These are phyloP conservation scores for Saccharomycopsis schoenii DNA, from an alignment of 805 yeast species.

Conservation along the genomic window DNA sequence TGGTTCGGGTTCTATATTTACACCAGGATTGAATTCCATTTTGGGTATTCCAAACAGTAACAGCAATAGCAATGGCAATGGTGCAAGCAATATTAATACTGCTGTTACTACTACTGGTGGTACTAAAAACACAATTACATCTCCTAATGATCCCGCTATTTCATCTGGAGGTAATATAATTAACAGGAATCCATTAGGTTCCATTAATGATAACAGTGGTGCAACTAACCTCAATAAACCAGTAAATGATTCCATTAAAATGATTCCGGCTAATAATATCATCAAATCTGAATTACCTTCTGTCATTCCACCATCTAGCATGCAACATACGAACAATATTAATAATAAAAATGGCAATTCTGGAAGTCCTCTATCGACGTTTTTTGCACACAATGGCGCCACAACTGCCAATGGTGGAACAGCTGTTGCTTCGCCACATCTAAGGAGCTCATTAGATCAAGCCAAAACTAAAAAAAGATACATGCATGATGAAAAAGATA, in stretches of 20 bases:
- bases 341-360: not conserved
- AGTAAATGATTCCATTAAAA: not conserved
- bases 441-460: not conserved
- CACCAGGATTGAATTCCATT: constrained; percentile 34
- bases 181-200: not conserved
- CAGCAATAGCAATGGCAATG: constrained; percentile 8
- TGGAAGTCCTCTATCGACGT: not conserved
- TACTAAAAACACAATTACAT: too few relatives aligned
- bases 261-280: not conserved
- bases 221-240: not conserved
- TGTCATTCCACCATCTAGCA: not conserved
- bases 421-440: not conserved
- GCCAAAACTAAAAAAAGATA: not conserved
- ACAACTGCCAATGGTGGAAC: not conserved
- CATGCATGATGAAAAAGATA: not conserved
- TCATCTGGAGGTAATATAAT: not conserved
- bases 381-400: not conserved
- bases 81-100: too few relatives aligned
- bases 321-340: not conserved
- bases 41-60: constrained; percentile 18
- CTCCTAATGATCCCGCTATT: not conserved
- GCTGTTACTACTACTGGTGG: too few relatives aligned
- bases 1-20: constrained; percentile 24
- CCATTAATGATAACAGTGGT: not conserved
- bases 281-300: not conserved